Conservation (phyloP, 257 asterid genomes). For the Petunia axillaris region DNA sequence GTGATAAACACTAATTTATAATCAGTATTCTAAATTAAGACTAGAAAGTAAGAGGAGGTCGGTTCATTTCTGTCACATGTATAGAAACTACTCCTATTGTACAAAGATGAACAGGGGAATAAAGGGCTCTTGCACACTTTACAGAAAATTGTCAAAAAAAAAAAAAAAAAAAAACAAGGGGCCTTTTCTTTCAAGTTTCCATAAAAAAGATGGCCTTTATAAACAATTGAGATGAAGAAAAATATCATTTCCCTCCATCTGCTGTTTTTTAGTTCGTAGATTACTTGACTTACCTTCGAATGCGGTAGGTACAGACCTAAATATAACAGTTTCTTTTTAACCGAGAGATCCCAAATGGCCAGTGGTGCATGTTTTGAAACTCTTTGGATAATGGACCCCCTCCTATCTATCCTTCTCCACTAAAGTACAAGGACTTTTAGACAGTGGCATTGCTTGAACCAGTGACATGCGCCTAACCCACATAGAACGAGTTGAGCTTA, state of each 20-base stretch:
- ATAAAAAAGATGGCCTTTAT: neutral
- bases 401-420: no score
- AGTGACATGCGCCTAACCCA: no score
- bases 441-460: no score
- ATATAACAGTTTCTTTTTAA: neutral
- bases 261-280: neutral
- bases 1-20: neutral
- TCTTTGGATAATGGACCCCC: no score
- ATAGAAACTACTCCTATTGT: neutral
- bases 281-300: neutral
- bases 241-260: neutral
- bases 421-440: no score
- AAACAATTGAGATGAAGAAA: neutral
- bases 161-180: neutral
- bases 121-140: conserved; percentile 13
- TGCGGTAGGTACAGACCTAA: neutral
- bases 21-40: conserved; percentile 1
- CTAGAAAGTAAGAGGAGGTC: neutral
- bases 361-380: no score
- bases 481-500: no score
- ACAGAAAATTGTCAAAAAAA: neutral
- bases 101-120: conserved; percentile 11
- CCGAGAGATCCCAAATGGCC: no score
- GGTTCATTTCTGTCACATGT: neutral
- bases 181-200: neutral